Conservation (phyloP, 1,284 basidiomycete genomes). For the Irpex sp. region DNA sequence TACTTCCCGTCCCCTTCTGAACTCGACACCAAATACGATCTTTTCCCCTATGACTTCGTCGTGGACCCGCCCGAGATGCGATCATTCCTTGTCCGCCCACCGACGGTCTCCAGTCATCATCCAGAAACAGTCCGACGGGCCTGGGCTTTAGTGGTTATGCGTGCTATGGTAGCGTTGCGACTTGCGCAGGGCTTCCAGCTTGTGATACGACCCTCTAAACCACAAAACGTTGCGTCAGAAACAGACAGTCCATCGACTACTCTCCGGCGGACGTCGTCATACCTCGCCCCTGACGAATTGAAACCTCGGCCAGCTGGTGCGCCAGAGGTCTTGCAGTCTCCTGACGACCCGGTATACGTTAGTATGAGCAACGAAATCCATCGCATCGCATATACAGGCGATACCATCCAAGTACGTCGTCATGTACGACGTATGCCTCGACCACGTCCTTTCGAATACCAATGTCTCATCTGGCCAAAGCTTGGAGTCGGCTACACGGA, state of each 20-base stretch:
- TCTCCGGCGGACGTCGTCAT: slow-evolving; percentile 51
- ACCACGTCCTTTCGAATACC: slow-evolving; percentile 69
- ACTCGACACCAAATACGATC: slow-evolving; percentile 75
- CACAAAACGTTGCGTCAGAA: not conserved
- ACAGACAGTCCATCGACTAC: slow-evolving; percentile 6
- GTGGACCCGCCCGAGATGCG: slow-evolving; percentile 75
- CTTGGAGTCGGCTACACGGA: slow-evolving; percentile 85
- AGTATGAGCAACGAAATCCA: slow-evolving; percentile 97
- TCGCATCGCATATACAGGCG: slow-evolving; percentile 83
- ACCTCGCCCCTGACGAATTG: slow-evolving; percentile 51
- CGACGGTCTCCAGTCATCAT: slow-evolving; percentile 38
- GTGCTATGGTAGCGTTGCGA: slow-evolving; percentile 90
- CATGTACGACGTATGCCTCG: slow-evolving; percentile 77
- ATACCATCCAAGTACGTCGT: slow-evolving; percentile 84
- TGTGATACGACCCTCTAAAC: slow-evolving; percentile 49
- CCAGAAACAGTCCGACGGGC: slow-evolving; percentile 58
- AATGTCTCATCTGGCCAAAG: slow-evolving; percentile 92
- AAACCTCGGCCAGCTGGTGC: slow-evolving; percentile 62
- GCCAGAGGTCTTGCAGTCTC: slow-evolving; percentile 64
- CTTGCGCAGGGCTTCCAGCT: slow-evolving; percentile 98
- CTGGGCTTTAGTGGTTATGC: slow-evolving; percentile 85
- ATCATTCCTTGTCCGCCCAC: slow-evolving; percentile 76
- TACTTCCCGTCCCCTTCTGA: slow-evolving; percentile 78
- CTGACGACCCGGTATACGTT: slow-evolving; percentile 80
- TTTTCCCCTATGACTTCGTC: slow-evolving; percentile 79